Base-by-base conservation (phyloP, 78 protist genomes). In the Pigoraptor vietnamica region DNA sequence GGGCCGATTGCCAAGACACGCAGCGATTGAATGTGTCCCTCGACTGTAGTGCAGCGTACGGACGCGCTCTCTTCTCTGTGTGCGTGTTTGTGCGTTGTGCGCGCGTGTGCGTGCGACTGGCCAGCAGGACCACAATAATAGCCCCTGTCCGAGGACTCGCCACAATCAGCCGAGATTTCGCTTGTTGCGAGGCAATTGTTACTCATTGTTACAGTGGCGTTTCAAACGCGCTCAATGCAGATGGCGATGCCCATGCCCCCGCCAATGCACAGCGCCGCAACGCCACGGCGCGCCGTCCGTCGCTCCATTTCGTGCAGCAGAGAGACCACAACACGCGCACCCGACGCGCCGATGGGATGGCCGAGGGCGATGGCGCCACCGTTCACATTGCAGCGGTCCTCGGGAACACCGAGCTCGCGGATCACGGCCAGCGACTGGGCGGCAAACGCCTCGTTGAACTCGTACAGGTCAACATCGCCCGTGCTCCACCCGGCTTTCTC, bases 321-420 rank as follows among this genome's bases (percentile, higher is more conserved):
- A 81, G 93, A 92, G 21, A 92, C 92, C 23, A 90, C 37, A 91
- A 96, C 93, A 38, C 98, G 93, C 25, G 93, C 91, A 21, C 95
- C 95, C 1, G 93, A 91, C n/a, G 95, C 95, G 86, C 96, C 98
- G 24, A 96, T 92, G 14, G 98, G 98, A 91, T 97, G 98, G n/a
- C 98, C 97, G 36, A 96, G 86, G 34, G 98, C 95, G 67, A 97
- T 93, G 24, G 97, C 98, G 10, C 98, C 98, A 23, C 98, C 98
- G 55, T 82, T n/a, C 24, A 87, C 81, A 95, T 96, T 97, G n/a
- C 40, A 0, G 37, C 36, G 91, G 55, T 2, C 36, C 32, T 24
- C 14, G 40, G 81, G 37, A 23, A 83, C 9, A 2, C 39, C 36
- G 48, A 89, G 92, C 35, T 89, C 92, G 34, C 83, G 33, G 14